phyloP scores from a whole-genome alignment of 2,329 filamentous ascomycete genomes.

The Plenodomus lindquistii region DNA sequence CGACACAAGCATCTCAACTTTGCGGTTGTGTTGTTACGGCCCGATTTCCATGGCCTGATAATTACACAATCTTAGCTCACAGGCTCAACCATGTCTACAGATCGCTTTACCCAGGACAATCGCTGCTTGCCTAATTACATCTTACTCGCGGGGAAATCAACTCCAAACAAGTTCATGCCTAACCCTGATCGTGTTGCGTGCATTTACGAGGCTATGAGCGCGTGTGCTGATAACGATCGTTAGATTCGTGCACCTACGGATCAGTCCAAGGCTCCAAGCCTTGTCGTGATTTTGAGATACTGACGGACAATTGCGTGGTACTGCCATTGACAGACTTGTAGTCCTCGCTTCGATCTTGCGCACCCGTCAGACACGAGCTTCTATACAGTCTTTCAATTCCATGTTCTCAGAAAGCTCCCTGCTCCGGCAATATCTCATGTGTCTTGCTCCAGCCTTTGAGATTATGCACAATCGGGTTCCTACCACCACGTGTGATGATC shows the following conservation, averaged over 20 bases:
- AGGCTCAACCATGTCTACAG: background rate
- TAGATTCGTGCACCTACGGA: too few relatives aligned
- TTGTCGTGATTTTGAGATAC: too few relatives aligned
- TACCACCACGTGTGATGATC: conserved; percentile 67
- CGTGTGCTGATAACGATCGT: background rate
- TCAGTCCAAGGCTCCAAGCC: too few relatives aligned
- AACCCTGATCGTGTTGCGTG: background rate
- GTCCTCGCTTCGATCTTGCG: background rate
- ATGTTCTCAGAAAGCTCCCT: background rate
- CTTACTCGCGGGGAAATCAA: background rate
- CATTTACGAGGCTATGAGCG: background rate
- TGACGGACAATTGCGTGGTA: too few relatives aligned
- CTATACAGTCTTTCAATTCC: background rate
- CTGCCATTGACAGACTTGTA: background rate
- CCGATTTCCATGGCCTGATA: background rate
- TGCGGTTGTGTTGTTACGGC: too few relatives aligned
- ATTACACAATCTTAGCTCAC: background rate
- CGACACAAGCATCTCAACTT: too few relatives aligned
- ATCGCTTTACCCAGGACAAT: background rate
- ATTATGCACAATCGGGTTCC: conserved; percentile 64
- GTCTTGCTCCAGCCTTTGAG: conserved; percentile 62
- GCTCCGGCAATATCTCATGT: conserved; percentile 13
- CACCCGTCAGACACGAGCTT: background rate
- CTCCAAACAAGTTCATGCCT: background rate
- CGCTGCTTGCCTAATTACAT: background rate